Evolutionary conservation across 1,284 basidiomycete genomes (phyloP), one percentile per base, ranked within the genome.

Genomic region (Kalmanozyma brasiliensis): DNA sequence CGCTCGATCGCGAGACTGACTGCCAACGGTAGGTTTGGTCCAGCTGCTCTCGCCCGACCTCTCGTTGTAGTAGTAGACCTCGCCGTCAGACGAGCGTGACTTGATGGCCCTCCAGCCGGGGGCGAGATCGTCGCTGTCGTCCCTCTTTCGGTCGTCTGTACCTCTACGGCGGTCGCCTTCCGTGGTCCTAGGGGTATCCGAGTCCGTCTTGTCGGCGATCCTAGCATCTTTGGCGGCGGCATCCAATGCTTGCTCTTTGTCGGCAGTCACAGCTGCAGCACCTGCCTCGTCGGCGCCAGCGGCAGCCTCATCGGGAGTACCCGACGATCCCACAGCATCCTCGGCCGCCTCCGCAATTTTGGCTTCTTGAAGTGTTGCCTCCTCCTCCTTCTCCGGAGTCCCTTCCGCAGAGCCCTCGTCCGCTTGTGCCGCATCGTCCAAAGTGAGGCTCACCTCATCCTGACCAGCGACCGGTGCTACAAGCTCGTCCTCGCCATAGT

Each of bases 51-150:
- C 58, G 17, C 68, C 62, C 4, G 68, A 66, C 1, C 16, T 26
- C 23, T 65, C 59, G 68, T 71, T 66, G 52, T 66, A 71, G 45
- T 66, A 71, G 51, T 66, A 71, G 2, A 51, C 51, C 14, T 71
- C 68, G 52, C 63, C 63, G 14, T 52, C 26, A 14, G 43, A 52
- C 5, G 59, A 66, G 5, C 59, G 53, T 13, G 68, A 66, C 32
- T 35, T 16, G 30, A 71, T 66, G 17, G 41, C 26, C 3, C 43
- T 49, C 68, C 68, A 71, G 6, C 63, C 68, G 16, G 55, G 48
- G 0, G 63, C 42, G 4, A 70, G 37, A 0, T 47, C 38, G 35
- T 37, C 47, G 2, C 22, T 4, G 38, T 47, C 43, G 22, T 44
- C 29, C 8, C 38, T 30, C 13, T 40, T 10, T 2, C 34, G 26